phyloP scores from a whole-genome alignment of 805 yeast genomes.

The Wickerhamomyces kurtzmanii region DNA sequence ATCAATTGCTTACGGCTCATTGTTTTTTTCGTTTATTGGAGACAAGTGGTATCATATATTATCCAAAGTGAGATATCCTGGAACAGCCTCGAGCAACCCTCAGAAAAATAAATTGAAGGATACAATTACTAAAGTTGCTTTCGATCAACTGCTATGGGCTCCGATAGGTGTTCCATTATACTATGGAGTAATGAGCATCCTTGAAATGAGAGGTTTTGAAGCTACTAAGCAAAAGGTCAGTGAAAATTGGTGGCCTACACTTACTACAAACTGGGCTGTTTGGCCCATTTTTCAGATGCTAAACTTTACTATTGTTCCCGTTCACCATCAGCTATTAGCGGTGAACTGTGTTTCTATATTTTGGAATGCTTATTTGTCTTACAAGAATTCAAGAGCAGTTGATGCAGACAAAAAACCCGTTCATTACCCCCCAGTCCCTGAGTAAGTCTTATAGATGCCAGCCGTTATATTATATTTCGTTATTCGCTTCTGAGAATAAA shows the following conservation, averaged over 20 bases:
- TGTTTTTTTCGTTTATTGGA: slow-evolving; percentile 70
- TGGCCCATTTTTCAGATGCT: slow-evolving; percentile 86
- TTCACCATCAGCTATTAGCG: slow-evolving; percentile 52
- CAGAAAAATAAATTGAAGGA: slow-evolving; percentile 18
- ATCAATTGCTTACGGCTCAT: slow-evolving; percentile 61
- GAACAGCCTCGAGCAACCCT: slow-evolving; percentile 2
- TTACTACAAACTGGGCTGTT: slow-evolving; percentile 68
- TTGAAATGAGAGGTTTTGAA: slow-evolving; percentile 42
- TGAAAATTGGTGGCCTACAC: slow-evolving; percentile 54
- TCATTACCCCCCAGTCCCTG: slow-evolving; percentile 29
- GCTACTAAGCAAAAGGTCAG: slow-evolving; percentile 32
- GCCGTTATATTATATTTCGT: too few relatives aligned
- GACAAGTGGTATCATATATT: slow-evolving; percentile 59
- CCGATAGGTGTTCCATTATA: slow-evolving; percentile 73
- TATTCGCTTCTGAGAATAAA: too few relatives aligned
- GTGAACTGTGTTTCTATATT: slow-evolving; percentile 67
- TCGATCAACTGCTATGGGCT: slow-evolving; percentile 71
- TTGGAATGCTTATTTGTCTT: slow-evolving; percentile 78
- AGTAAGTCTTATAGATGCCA: slow-evolving; percentile 14
- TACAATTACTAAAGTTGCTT: slow-evolving; percentile 40
- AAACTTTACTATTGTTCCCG: slow-evolving; percentile 72
- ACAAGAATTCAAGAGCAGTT: slow-evolving; percentile 34
- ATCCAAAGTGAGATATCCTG: slow-evolving; percentile 29
- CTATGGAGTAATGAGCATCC: slow-evolving; percentile 51
- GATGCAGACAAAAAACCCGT: slow-evolving; percentile 16